Evolutionary conservation across 176 grass and related monocot genomes (phyloP).

Genomic region (Metroxylon sagu): DNA sequence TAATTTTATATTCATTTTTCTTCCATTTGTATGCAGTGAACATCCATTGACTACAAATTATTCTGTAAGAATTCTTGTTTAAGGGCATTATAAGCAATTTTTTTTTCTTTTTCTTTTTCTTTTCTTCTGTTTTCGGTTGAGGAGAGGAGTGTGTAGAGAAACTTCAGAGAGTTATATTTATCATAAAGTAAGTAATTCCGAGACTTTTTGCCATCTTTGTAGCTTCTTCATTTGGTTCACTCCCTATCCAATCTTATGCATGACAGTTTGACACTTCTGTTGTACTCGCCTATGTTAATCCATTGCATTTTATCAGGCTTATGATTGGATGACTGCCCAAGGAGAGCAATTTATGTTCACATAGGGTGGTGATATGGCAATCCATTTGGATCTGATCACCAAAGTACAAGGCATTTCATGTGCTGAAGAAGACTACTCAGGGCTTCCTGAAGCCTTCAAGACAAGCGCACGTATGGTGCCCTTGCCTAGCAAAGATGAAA

Average conservation of each 20-base stretch:
- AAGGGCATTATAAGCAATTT: background rate
- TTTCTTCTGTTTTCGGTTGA: too few species aligned
- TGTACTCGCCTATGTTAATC: background rate
- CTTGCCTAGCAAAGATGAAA: slow-evolving; percentile 64
- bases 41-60: too few species aligned
- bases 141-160: too few species aligned
- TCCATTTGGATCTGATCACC: slow-evolving; percentile 75
- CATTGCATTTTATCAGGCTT: slow-evolving; percentile 35
- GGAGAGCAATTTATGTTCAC: slow-evolving; percentile 45
- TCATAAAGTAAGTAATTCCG: too few species aligned
- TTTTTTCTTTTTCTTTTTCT: background rate
- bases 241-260: too few species aligned
- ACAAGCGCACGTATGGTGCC: slow-evolving; percentile 69
- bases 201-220: too few species aligned
- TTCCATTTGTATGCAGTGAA: too few species aligned
- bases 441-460: slow-evolving; percentile 55
- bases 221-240: too few species aligned
- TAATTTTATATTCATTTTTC: too few species aligned
- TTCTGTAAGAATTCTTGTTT: too few species aligned
- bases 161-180: too few species aligned
- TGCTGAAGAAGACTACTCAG: slow-evolving; percentile 68
- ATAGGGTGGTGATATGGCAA: slow-evolving; percentile 71
- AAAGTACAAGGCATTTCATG: slow-evolving; percentile 45
- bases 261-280: background rate
- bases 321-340: slow-evolving; percentile 68